These are phyloP conservation scores for Discostella pseudostelligera DNA, from an alignment of 108 stramenopile species.

Conservation along the genomic window DNA sequence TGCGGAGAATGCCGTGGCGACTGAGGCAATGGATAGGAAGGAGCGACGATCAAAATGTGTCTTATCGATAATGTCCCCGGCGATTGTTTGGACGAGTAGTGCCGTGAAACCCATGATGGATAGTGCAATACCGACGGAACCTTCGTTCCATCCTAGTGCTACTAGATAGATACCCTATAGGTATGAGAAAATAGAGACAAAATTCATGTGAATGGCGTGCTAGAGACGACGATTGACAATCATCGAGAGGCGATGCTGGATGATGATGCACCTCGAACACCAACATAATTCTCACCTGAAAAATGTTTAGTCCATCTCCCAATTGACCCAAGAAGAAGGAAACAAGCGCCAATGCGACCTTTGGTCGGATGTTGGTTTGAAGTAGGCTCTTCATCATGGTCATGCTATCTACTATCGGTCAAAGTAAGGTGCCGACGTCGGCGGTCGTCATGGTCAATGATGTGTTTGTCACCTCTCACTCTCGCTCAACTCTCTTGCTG, in stretches of 20 bases:
- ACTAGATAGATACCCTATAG: slow-evolving; percentile 86
- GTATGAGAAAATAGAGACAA: background rate
- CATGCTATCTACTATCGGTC: no score
- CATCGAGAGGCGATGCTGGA: background rate
- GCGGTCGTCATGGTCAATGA: slow-evolving; percentile 11
- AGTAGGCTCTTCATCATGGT: slow-evolving; percentile 2
- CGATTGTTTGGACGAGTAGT: slow-evolving; percentile 73
- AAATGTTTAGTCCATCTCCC: slow-evolving; percentile 82
- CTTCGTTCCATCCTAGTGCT: slow-evolving; percentile 83
- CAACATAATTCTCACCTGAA: slow-evolving; percentile 27
- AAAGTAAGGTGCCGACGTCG: no score
- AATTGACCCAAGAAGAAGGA: slow-evolving; percentile 80
- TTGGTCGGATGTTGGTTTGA: slow-evolving; percentile 15
- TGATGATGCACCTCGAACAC: background rate
- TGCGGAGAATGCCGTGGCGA: slow-evolving; percentile 76
- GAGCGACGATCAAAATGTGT: slow-evolving; percentile 72
- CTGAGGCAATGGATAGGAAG: slow-evolving; percentile 59
- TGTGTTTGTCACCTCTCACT: no score
- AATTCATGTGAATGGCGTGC: background rate
- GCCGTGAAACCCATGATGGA: slow-evolving; percentile 83
- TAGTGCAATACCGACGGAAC: slow-evolving; percentile 75
- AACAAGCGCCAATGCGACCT: slow-evolving; percentile 70
- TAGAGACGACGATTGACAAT: slow-evolving; percentile 2
- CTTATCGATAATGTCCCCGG: slow-evolving; percentile 81
- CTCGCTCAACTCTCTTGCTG: no score